Base-by-base conservation (phyloP, 257 asterid genomes). In the Lycium ferocissimum region DNA sequence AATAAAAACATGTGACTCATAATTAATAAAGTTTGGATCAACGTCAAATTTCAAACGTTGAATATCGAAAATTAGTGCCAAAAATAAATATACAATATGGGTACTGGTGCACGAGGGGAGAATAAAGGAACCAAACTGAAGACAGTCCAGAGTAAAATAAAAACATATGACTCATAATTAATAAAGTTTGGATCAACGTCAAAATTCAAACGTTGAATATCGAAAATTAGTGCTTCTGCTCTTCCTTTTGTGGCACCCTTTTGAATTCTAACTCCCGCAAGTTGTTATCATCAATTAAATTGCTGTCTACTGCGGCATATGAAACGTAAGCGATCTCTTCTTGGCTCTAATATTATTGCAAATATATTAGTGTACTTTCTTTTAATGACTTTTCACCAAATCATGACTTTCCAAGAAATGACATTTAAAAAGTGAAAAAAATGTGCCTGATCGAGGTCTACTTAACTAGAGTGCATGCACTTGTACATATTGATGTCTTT, bases 161-260 rank as follows among this genome's bases (percentile, higher is more conserved):
- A 62, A 18, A 9, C 18, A 22, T 63, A 63, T 12, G 35, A 40
- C 35, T 17, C 79, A 70, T 40, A 40, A 71, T 40, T 71, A 35
- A 43, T 45, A 45, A 72, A 72, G 37, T 72, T 72, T n/a, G 15
- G 38, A 72, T 72, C 58, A 72, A 18, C 17, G 10, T 43, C 57
- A 0, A 67, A 9, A 33, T 83, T 88, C 87, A 85, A 89, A 85
- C 0, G 80, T 86, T 87, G 91, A 87, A 87, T 51, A 88, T 81
- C 40, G 89, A 90, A 90, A 17, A 54, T 51, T 66, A 7, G 18
- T 66, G 73, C 5, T 72, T 80, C 11, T 7, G 11, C 2, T 15
- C n/a, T 73, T 15, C 8, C 13, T 2, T 47, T 26, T 26, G 33
- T 51, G 38, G 17, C n/a, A 62, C 51, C 35, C 47, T 76, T 62